Percentiles rank a stretch among this genome's conserved stretches.
Conservation (phyloP, 1,284 basidiomycete genomes). For the Albatrellus sp. region DNA sequence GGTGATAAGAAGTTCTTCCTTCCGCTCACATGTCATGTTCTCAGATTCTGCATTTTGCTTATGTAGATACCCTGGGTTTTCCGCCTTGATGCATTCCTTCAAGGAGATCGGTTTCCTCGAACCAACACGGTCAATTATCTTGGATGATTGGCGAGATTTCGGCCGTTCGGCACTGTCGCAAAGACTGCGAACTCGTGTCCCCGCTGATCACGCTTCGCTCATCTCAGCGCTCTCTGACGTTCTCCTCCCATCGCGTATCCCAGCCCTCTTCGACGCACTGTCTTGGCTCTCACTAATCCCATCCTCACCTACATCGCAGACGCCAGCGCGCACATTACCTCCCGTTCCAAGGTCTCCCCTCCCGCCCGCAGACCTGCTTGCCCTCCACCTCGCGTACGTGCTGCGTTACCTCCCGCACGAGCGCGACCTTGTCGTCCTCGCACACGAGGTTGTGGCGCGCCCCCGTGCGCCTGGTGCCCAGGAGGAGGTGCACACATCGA, state of each 20-base stretch:
- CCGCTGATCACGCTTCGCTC: conserved; percentile 21
- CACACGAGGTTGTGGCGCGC: conserved; percentile 65
- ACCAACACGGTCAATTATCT: conserved; percentile 22
- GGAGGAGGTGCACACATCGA: conserved; percentile 62
- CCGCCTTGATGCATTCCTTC: conserved; percentile 66
- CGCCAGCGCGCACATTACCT: conserved; percentile 22
- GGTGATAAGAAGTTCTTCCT: conserved; percentile 27
- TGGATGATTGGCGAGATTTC: conserved; percentile 34
- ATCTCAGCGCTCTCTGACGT: conserved; percentile 27
- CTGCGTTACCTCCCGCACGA: conserved; percentile 66
- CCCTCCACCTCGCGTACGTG: conserved; percentile 62
- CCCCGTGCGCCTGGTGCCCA: conserved; percentile 11
- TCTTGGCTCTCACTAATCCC: conserved; percentile 40
- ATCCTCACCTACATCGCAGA: conserved; percentile 6
- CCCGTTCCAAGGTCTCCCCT: conserved; percentile 29
- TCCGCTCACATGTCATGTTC: background rate
- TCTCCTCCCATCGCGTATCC: conserved; percentile 21
- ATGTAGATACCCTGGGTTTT: conserved; percentile 78
- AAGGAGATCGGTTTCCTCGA: conserved; percentile 65
- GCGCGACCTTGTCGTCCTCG: conserved; percentile 79
- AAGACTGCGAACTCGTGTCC: conserved; percentile 17
- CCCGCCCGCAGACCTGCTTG: conserved; percentile 71
- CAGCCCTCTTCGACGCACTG: conserved; percentile 38
- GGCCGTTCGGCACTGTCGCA: conserved; percentile 23
- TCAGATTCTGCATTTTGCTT: background rate